These are phyloP conservation scores for Ochromonas danica DNA, from an alignment of 108 stramenopile genomes.

Conservation along the genomic window DNA sequence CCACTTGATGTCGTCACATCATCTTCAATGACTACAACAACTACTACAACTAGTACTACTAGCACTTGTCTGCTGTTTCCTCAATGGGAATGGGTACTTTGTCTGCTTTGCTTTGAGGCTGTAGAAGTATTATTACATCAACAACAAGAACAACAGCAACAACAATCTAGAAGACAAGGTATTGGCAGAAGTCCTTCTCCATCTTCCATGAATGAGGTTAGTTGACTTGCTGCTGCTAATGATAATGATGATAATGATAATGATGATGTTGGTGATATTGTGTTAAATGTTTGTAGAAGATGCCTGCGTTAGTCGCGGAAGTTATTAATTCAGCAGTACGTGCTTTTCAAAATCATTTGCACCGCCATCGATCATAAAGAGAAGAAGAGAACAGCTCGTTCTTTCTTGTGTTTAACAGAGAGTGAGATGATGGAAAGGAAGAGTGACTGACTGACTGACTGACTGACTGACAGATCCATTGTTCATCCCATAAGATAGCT, in stretches of 20 bases:
- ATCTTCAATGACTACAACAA: neutral
- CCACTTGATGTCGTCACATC: neutral
- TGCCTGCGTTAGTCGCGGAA: neutral
- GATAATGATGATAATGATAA: too few species aligned
- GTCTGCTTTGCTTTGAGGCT: neutral
- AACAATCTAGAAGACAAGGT: neutral
- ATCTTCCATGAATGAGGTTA: neutral
- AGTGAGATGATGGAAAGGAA: too few species aligned
- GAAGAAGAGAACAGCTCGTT: too few species aligned
- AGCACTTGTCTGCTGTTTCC: neutral
- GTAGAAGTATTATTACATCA: neutral
- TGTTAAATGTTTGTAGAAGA: neutral
- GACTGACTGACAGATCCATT: too few species aligned
- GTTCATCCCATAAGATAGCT: too few species aligned
- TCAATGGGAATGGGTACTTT: constrained; percentile 23
- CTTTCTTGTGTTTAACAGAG: too few species aligned
- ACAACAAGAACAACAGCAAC: neutral
- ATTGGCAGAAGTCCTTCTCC: neutral
- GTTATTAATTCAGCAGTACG: neutral
- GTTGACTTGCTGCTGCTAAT: too few species aligned
- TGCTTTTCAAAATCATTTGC: too few species aligned
- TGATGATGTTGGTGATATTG: too few species aligned
- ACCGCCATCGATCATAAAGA: too few species aligned
- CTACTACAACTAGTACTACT: neutral
- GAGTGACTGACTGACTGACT: too few species aligned